Base-by-base conservation (phyloP, 331 rosid species). In the Erythrophleum ivorense region DNA sequence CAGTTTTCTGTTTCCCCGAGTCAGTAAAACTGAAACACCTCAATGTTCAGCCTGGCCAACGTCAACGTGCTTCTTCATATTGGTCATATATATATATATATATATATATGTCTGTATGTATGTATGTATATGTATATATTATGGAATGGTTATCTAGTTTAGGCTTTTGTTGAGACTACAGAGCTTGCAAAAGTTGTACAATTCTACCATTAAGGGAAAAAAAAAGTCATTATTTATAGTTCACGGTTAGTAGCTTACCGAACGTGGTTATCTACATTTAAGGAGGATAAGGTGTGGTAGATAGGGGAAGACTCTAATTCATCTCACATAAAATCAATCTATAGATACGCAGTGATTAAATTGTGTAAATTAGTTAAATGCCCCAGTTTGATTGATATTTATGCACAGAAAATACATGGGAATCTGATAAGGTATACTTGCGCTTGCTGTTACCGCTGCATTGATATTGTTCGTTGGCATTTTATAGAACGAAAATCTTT, bases 261-360 rank as follows among this genome's bases (percentile, higher is more conserved):
- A 21, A 81, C 76, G 58, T 58, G 33, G 89, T 85, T 65, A 76
- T 68, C 74, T 38, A 79, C 90, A 89, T 88, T 91, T 85, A 92
- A 81, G 84, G 71, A 43, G n/a, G 78, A 67, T 55, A 19, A 64
- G 45, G 75, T 38, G 71, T 13, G 82, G 79, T 68, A 52, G 86
- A 70, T 78, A 62, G 67, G 46, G 66, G 33, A 77, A 66, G 43
- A 58, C 49, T 5, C 14, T 69, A 49, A 52, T 40, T 66, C 50
- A 3, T 75, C 71, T 82, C 78, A 12, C 55, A 55, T 55, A 65
- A 40, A 77, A 66, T 70, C 75, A 41, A n/a, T 54, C 10, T 14
- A 24, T 14, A 33, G 31, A 67, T 50, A 1, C 54, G 19, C 7
- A 21, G 60, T 70, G 60, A 34, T 54, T 69, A 29, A 58, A 5